Evolutionary conservation across 2,329 filamentous ascomycete species (phyloP).

Genomic region (Fusarium haematococcum): DNA sequence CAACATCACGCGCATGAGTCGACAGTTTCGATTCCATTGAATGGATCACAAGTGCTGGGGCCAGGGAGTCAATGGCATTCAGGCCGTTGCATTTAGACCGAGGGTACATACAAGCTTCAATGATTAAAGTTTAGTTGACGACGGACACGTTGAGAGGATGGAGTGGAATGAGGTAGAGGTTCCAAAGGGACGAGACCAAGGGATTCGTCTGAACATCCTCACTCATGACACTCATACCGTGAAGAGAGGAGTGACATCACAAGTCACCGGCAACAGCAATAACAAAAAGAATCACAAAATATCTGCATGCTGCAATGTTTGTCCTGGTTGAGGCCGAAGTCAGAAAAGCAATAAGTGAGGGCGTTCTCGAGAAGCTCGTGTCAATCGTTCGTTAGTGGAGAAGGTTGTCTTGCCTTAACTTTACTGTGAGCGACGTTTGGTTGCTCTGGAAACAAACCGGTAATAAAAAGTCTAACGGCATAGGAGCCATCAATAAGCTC

Average conservation of each 20-base stretch:
- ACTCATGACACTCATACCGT: not conserved
- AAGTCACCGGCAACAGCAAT: not conserved
- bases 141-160: not conserved
- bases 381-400: not conserved
- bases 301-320: not conserved
- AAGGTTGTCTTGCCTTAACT: not conserved
- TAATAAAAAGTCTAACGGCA: no score
- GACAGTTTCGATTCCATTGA: not conserved
- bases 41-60: not conserved
- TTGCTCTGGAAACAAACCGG: not conserved
- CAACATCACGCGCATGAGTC: not conserved
- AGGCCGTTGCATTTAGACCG: not conserved
- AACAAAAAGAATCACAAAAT: not conserved
- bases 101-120: not conserved
- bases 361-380: rapidly evolving
- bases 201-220: not conserved
- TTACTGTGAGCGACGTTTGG: not conserved
- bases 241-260: no score
- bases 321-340: not conserved
- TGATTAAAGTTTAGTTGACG: not conserved
- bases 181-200: not conserved
- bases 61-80: not conserved
- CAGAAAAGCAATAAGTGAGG: not conserved
- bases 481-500: not conserved
- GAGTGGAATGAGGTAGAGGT: not conserved